Evolutionary conservation across 2,329 filamentous ascomycete genomes (phyloP).

Genomic region (Dryadomyces quercivorus): DNA sequence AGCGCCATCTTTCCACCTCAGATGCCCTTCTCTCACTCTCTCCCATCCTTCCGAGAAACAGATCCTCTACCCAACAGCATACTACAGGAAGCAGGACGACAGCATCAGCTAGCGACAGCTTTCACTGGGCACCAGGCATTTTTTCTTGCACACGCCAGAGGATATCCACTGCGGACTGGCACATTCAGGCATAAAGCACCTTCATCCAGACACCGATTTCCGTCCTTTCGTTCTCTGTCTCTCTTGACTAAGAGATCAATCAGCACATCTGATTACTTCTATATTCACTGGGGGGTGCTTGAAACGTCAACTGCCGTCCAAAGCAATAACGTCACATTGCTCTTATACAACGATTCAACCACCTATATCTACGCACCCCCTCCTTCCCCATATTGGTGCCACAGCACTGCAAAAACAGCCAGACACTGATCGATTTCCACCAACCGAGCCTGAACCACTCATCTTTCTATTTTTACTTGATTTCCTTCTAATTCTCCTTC

Average conservation of each 20-base stretch:
- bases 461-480: neutral
- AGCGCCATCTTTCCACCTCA: conserved; percentile 2
- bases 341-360: neutral
- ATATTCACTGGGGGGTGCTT: neutral
- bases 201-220: neutral
- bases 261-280: neutral
- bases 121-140: neutral
- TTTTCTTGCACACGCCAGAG: too few relatives aligned
- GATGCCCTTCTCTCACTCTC: neutral
- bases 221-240: neutral
- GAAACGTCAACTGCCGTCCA: neutral
- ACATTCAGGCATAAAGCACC: too few relatives aligned
- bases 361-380: neutral
- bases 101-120: neutral
- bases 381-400: neutral
- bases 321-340: neutral
- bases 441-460: neutral
- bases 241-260: neutral
- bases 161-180: too few relatives aligned
- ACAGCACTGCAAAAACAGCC: neutral
- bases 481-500: neutral
- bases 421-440: neutral
- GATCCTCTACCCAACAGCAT: neutral
- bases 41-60: too few relatives aligned
- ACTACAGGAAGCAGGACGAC: neutral